These are phyloP conservation scores for Suhomyces sp. DNA, from an alignment of 805 yeast genomes.

Conservation along the genomic window DNA sequence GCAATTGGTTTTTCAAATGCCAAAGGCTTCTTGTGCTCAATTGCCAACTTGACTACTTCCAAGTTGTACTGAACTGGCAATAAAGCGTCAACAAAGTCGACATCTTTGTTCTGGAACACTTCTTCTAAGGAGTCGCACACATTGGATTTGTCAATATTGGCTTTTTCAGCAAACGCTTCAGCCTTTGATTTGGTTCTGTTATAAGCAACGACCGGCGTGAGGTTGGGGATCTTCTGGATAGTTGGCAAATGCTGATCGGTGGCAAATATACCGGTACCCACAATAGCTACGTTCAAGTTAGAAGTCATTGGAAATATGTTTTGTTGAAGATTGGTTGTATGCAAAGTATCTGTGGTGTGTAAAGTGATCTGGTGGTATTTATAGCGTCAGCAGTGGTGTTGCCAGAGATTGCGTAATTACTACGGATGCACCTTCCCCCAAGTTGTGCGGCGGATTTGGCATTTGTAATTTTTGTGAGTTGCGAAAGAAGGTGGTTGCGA, in stretches of 20 bases:
- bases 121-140: conserved; percentile 62
- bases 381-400: not conserved
- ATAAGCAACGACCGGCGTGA: conserved; percentile 66
- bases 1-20: conserved; percentile 91
- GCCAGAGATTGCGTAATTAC: not conserved
- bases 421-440: not conserved
- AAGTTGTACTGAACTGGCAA: conserved; percentile 85
- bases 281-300: conserved; percentile 55
- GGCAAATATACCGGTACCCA: conserved; percentile 90
- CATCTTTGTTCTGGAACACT: conserved; percentile 60
- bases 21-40: conserved; percentile 73
- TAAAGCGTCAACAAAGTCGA: conserved; percentile 79
- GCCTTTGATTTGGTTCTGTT: conserved; percentile 88
- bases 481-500: not conserved
- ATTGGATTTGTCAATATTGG: conserved; percentile 47
- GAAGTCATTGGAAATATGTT: conserved; percentile 9
- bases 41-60: conserved; percentile 64
- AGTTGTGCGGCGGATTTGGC: not conserved
- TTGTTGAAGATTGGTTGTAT: not conserved
- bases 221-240: conserved; percentile 47
- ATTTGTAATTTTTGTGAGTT: not conserved
- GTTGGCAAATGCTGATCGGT: conserved; percentile 79
- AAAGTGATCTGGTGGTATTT: not conserved
- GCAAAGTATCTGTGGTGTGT: too few relatives aligned
- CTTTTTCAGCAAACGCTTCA: conserved; percentile 64